Percentiles rank a stretch among this genome's conserved stretches.
Conservation (phyloP, 1,139 yeast genomes). For the Hemisphaericaspora xylanilytica region DNA sequence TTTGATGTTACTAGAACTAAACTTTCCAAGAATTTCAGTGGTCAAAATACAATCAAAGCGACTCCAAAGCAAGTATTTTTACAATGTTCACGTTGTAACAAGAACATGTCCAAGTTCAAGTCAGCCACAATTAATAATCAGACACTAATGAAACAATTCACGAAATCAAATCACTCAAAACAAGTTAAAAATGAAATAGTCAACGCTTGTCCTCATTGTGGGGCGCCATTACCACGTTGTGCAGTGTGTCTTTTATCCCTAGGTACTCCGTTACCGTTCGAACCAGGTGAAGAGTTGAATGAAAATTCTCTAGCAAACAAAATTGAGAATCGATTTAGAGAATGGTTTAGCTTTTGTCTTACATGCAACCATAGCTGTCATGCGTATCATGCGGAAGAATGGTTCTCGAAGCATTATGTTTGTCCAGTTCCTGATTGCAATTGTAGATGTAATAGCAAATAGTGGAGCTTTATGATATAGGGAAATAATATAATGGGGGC, state of each 20-base stretch:
- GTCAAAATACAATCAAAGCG: constrained; percentile 47
- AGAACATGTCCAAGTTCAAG: constrained; percentile 50
- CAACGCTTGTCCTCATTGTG: constrained; percentile 77
- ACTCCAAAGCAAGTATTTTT: constrained; percentile 74
- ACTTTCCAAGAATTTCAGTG: constrained; percentile 54
- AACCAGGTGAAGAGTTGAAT: constrained; percentile 19
- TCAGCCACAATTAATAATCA: constrained; percentile 22
- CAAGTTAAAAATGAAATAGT: constrained; percentile 22
- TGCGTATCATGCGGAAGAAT: constrained; percentile 91
- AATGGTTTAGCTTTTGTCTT: constrained; percentile 89
- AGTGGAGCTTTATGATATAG: constrained; percentile 12
- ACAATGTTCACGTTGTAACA: constrained; percentile 80
- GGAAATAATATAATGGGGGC: too few relatives aligned
- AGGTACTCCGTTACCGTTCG: constrained; percentile 65
- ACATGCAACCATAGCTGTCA: constrained; percentile 93
- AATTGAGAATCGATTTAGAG: constrained; percentile 44
- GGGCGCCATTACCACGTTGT: constrained; percentile 86
- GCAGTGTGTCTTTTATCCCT: constrained; percentile 81
- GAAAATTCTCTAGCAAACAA: constrained; percentile 18
- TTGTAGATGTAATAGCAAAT: constrained; percentile 69
- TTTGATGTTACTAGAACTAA: too few relatives aligned
- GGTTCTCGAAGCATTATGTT: constrained; percentile 83
- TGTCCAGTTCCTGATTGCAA: constrained; percentile 95
- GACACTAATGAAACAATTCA: constrained; percentile 39
- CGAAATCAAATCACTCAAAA: constrained; percentile 21